These are phyloP conservation scores for Centella asiatica DNA, from an alignment of 129 eudicot genomes.

Conservation along the genomic window DNA sequence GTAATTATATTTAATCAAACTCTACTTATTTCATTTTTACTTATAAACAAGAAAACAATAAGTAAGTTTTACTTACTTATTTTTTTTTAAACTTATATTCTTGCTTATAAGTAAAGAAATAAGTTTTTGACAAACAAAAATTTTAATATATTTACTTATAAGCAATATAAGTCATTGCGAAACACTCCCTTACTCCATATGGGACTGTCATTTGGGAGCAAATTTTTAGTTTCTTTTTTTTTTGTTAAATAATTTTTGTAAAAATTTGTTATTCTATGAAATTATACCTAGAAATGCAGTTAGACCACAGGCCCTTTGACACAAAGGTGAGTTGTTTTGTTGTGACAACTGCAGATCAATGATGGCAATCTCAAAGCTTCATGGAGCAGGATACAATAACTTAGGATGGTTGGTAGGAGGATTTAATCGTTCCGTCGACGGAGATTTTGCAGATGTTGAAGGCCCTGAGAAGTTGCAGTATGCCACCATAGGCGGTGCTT, in stretches of 20 bases:
- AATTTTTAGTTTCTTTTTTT: too few species aligned
- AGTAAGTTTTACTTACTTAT: too few species aligned
- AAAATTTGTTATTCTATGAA: too few species aligned
- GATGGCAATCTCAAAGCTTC: constrained; percentile 69
- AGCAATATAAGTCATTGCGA: too few species aligned
- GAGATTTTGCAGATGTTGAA: constrained; percentile 64
- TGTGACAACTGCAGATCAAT: constrained; percentile 37
- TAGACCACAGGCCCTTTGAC: not conserved
- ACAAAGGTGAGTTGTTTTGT: not conserved
- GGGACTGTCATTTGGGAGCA: not conserved
- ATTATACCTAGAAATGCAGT: not conserved
- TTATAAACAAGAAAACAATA: too few species aligned
- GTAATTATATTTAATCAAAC: too few species aligned
- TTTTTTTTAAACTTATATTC: too few species aligned
- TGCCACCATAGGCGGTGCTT: constrained; percentile 92
- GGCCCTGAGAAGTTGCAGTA: constrained; percentile 85
- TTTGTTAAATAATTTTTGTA: too few species aligned
- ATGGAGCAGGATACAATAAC: constrained; percentile 66
- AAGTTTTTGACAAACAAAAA: too few species aligned
- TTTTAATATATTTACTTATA: too few species aligned
- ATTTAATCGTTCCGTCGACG: constrained; percentile 50
- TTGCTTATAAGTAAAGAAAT: too few species aligned
- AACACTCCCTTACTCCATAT: not conserved
- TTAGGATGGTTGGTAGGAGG: constrained; percentile 89
- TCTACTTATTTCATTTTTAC: too few species aligned